Evolutionary conservation across 2,329 filamentous ascomycete species (phyloP), one percentile per base, ranked within the genome.

Genomic region (Fusarium ambrosium): DNA sequence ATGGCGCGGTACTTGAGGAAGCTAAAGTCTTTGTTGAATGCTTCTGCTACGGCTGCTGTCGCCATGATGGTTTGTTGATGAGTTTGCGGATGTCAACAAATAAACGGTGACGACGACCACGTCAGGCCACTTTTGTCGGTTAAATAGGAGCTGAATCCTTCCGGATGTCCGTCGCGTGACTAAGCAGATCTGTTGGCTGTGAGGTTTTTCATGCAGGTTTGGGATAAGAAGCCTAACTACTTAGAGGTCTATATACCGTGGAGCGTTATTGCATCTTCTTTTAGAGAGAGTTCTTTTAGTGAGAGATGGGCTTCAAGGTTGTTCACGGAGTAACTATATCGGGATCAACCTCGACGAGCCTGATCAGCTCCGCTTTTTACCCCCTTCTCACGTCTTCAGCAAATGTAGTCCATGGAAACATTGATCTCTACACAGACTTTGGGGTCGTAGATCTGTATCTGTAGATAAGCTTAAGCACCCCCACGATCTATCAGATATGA

Each of bases 1-100:
- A 20, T 6, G 5, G n/a, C 20, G 9, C 34, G 20, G 20, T 68
- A 77, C 16, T 24, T 71, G 4, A 77, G 55, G 13, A 77, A 75
- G 11, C 22, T 6, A 22, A 68, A 77, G 2, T 73, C 74, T 1
- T 36, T n/a, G 2, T 45, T 29, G 9, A 68, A 62, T 0, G 6
- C 36, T 5, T 36, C 20, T 36, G 43, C 24, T 16, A 51, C 34
- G 22, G 43, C 41, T 11, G 43, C 41, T 11, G 41, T 10, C 13
- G 48, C 4, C 70, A 70, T 70, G 13, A 20, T 55, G 4, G 13
- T 11, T 9, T 3, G 13, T 13, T 16, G 5, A 18, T 6, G 32
- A 14, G 13, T 2, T 2, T 13, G 4, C 1, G 3, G n/a, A n/a
- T 16, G 13, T n/a, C 36, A 37, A 37, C 39, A 34, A 34, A 66